A percentile compares a stretch with the other conserved stretches of the same genome.
These are phyloP conservation scores for Calocybe gangraenosa DNA, from an alignment of 768 basidiomycete genomes.

Conservation along the genomic window DNA sequence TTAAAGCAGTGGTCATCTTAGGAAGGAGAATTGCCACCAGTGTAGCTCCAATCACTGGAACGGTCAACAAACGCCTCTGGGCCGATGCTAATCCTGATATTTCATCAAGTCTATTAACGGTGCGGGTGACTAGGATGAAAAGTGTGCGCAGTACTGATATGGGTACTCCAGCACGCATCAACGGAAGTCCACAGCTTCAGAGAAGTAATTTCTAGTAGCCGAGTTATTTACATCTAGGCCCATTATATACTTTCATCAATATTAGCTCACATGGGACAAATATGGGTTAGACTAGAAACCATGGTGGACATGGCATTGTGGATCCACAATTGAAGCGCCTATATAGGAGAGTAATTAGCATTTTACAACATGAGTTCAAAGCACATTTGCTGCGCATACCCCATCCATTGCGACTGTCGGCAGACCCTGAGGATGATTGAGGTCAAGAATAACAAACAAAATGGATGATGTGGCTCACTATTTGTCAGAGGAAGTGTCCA, in stretches of 20 bases:
- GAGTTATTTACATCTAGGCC: slow-evolving; percentile 30
- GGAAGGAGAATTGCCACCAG: slow-evolving; percentile 37
- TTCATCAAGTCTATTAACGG: not conserved
- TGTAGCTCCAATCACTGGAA: slow-evolving; percentile 57
- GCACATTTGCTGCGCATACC: slow-evolving; percentile 34
- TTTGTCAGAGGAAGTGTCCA: slow-evolving; percentile 48
- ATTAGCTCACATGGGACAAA: not conserved
- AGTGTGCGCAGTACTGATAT: slow-evolving; percentile 61
- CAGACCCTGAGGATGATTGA: slow-evolving; percentile 10
- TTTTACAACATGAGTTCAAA: slow-evolving; percentile 12
- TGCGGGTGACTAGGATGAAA: not conserved
- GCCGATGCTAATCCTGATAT: slow-evolving; percentile 66
- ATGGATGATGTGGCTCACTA: slow-evolving; percentile 20
- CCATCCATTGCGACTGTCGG: slow-evolving; percentile 26
- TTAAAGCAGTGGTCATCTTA: slow-evolving; percentile 46
- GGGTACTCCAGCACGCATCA: slow-evolving; percentile 80
- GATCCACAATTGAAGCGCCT: slow-evolving; percentile 55
- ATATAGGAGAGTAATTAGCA: slow-evolving; percentile 16
- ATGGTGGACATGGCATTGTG: slow-evolving; percentile 47
- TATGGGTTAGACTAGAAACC: slow-evolving; percentile 17
- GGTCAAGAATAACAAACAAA: slow-evolving; percentile 8
- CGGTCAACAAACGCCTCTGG: slow-evolving; percentile 66
- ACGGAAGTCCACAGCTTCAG: slow-evolving; percentile 43
- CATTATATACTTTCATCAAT: slow-evolving; percentile 39
- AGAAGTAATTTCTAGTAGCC: slow-evolving; percentile 34